Evolutionary conservation across 768 basidiomycete genomes (phyloP).

Genomic region (Serendipita indica): DNA sequence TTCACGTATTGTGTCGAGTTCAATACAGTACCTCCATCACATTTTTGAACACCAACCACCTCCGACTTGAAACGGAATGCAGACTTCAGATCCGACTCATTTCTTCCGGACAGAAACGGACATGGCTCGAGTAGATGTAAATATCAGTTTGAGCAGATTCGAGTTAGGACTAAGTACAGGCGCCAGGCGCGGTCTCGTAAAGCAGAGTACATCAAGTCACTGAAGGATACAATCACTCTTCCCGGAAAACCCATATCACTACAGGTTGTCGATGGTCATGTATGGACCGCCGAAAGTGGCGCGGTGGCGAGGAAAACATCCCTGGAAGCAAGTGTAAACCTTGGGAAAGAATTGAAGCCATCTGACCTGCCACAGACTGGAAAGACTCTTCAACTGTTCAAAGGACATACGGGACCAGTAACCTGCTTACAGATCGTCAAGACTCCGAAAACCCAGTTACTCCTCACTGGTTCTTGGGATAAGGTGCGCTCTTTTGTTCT

Average conservation of each 20-base stretch:
- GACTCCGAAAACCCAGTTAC: conserved; percentile 30
- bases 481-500: conserved; percentile 29
- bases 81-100: conserved; percentile 30
- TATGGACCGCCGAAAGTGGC: conserved; percentile 84
- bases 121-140: conserved; percentile 31
- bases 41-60: not conserved
- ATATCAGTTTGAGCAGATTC: conserved; percentile 10
- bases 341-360: not conserved
- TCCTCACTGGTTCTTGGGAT: conserved; percentile 95
- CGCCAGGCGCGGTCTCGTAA: conserved; percentile 57
- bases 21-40: not conserved
- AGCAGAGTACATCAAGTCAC: conserved; percentile 46
- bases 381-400: conserved; percentile 57
- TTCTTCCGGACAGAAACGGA: conserved; percentile 64
- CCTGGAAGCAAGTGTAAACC: conserved; percentile 43
- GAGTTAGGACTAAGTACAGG: conserved; percentile 14
- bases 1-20: not conserved
- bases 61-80: conserved; percentile 19
- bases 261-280: conserved; percentile 44
- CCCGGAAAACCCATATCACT: conserved; percentile 61
- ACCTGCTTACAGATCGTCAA: conserved; percentile 63
- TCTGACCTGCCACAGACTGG: conserved; percentile 43
- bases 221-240: conserved; percentile 70
- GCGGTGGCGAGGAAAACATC: conserved; percentile 57
- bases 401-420: conserved; percentile 80